Conservation (phyloP, 2,329 filamentous ascomycete genomes). For the Teratosphaeria viscida region DNA sequence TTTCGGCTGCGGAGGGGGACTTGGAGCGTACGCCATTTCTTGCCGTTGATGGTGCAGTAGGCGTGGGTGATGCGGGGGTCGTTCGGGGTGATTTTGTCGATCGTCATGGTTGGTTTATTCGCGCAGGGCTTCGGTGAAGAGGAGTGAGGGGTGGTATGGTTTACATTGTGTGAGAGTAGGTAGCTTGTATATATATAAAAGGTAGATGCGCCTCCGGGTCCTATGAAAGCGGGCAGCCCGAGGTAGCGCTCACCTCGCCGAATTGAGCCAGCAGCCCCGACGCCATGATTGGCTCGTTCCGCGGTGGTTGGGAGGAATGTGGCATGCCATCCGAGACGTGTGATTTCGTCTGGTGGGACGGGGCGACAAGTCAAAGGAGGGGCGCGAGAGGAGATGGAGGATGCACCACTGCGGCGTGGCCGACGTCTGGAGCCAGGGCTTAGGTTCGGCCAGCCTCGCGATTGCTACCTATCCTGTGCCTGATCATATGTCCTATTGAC, state of each 20-base stretch:
- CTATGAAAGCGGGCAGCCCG: neutral
- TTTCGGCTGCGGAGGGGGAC: no score
- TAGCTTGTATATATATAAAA: neutral
- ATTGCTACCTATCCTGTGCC: neutral
- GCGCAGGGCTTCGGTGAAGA: neutral
- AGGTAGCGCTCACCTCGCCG: neutral
- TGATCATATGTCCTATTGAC: neutral
- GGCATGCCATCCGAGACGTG: neutral
- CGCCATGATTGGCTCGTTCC: neutral
- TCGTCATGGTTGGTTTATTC: conserved; percentile 6
- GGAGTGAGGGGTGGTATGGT: neutral
- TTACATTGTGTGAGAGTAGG: neutral
- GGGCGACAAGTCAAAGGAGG: no score
- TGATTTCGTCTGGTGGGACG: neutral
- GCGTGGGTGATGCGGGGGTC: conserved; percentile 31
- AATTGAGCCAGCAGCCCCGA: neutral
- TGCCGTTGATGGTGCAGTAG: conserved; percentile 54
- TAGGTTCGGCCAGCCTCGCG: neutral
- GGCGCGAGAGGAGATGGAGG: neutral
- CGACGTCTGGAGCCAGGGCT: neutral
- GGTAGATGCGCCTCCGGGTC: neutral
- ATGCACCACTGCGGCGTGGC: neutral
- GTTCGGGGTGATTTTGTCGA: conserved; percentile 15
- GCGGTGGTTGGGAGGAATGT: neutral
- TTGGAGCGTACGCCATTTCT: conserved; percentile 49